Conservation (phyloP, 2,329 filamentous ascomycete genomes). For the Didymella glomerata region DNA sequence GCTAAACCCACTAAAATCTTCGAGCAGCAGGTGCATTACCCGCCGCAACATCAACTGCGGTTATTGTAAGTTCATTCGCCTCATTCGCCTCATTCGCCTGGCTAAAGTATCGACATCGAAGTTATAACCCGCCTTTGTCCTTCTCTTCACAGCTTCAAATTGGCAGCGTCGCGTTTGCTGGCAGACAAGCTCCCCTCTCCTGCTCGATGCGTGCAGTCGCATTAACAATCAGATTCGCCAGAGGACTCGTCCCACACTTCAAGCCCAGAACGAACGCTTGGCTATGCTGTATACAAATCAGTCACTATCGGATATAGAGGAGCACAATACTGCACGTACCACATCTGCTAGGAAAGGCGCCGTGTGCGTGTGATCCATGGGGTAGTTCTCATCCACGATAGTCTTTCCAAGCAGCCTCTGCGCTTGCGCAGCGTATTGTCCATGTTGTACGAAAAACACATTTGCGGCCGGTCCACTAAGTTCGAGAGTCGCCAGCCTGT, state of each 20-base stretch:
- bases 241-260: conserved; percentile 33
- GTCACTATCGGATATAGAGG: background rate
- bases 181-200: conserved; percentile 27
- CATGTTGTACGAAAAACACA: conserved; percentile 63
- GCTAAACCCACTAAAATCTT: background rate
- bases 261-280: conserved; percentile 34
- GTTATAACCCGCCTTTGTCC: too few relatives aligned
- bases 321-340: background rate
- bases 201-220: conserved; percentile 33
- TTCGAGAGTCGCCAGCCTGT: conserved; percentile 38
- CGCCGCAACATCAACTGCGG: background rate
- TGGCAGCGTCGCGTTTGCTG: conserved; percentile 30
- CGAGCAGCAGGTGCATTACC: conserved; percentile 5
- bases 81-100: background rate
- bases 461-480: conserved; percentile 41
- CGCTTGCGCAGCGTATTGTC: conserved; percentile 61
- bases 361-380: conserved; percentile 39
- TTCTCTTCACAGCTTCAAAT: conserved; percentile 5
- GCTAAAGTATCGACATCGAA: background rate
- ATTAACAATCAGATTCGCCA: conserved; percentile 31
- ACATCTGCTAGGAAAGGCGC: conserved; percentile 35
- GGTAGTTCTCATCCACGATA: conserved; percentile 32
- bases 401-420: conserved; percentile 28
- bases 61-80: background rate
- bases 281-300: conserved; percentile 21